phyloP scores from a whole-genome alignment of 2,329 filamentous ascomycete genomes.

The Penicillium sp. region DNA sequence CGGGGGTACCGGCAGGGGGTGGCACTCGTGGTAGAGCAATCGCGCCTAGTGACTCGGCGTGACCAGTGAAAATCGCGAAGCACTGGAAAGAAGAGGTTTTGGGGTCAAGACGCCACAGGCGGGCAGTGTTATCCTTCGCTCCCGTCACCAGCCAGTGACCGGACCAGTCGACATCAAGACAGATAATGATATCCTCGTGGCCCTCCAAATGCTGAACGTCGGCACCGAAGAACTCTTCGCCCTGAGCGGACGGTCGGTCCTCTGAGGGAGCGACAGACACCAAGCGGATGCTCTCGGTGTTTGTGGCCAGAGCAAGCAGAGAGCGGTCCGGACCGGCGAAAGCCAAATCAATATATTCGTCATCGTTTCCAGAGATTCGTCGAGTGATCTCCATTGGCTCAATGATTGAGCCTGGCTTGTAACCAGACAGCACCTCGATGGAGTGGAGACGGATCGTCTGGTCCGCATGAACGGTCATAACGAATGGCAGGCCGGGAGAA shows the following conservation, averaged over 20 bases:
- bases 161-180: constrained; percentile 92
- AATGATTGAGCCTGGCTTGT: constrained; percentile 50
- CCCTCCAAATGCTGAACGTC: constrained; percentile 85
- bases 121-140: constrained; percentile 93
- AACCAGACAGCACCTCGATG: constrained; percentile 39
- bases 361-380: constrained; percentile 91
- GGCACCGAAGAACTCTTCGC: constrained; percentile 74
- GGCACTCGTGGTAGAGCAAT: constrained; percentile 75
- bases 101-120: constrained; percentile 84
- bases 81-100: constrained; percentile 74
- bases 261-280: constrained; percentile 64
- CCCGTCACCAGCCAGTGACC: constrained; percentile 96
- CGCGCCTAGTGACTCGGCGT: constrained; percentile 90
- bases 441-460: constrained; percentile 82
- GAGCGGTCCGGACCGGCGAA: constrained; percentile 81
- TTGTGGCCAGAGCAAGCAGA: constrained; percentile 86
- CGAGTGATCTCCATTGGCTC: constrained; percentile 64
- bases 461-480: constrained; percentile 84
- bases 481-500: constrained; percentile 64
- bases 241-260: constrained; percentile 35
- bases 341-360: constrained; percentile 93
- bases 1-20: constrained; percentile 69
- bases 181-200: constrained; percentile 94
- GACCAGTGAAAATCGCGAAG: constrained; percentile 80
- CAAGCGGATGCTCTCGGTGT: constrained; percentile 88